phyloP scores from a whole-genome alignment of 2,329 filamentous ascomycete genomes.

The Apiospora marii region DNA sequence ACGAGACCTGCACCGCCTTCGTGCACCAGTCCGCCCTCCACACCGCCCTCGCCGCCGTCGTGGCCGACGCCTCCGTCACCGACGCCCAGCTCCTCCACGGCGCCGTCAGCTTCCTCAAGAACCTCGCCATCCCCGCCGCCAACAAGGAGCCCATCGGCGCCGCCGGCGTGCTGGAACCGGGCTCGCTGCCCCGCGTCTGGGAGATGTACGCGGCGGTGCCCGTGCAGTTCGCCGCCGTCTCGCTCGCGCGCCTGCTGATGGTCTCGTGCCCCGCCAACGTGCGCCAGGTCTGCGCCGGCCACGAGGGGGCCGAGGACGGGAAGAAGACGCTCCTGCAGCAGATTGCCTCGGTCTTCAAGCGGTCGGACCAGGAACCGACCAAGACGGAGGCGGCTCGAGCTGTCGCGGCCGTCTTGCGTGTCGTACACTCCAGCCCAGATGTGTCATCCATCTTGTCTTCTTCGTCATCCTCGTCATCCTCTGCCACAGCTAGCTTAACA shows the following conservation, averaged over 20 bases:
- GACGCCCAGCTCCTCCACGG: constrained; percentile 64
- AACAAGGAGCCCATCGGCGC: constrained; percentile 63
- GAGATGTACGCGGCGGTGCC: constrained; percentile 60
- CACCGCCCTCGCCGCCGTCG: constrained; percentile 52
- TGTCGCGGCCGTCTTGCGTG: constrained; percentile 60
- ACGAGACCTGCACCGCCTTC: constrained; percentile 59
- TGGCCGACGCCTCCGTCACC: constrained; percentile 48
- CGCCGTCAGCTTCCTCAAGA: constrained; percentile 68
- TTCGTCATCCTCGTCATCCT: background rate
- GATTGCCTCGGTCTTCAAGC: constrained; percentile 50
- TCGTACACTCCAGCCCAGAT: constrained; percentile 55
- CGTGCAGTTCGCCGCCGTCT: constrained; percentile 67
- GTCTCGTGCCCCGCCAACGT: constrained; percentile 62
- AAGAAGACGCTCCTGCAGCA: constrained; percentile 42
- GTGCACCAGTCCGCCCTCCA: constrained; percentile 55
- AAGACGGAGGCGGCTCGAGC: constrained; percentile 67
- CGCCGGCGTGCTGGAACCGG: constrained; percentile 50
- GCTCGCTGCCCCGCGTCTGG: constrained; percentile 61
- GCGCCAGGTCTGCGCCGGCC: constrained; percentile 26
- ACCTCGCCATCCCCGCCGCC: constrained; percentile 63
- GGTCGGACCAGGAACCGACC: constrained; percentile 61
- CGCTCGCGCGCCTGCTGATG: constrained; percentile 64
- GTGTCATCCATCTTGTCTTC: constrained; percentile 36
- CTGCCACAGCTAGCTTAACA: background rate
- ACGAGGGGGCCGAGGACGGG: constrained; percentile 33